A percentile compares a stretch with the other conserved stretches of the same genome.
Evolutionary conservation across 768 basidiomycete species (phyloP).

Genomic region (Phaeotremella skinneri): DNA sequence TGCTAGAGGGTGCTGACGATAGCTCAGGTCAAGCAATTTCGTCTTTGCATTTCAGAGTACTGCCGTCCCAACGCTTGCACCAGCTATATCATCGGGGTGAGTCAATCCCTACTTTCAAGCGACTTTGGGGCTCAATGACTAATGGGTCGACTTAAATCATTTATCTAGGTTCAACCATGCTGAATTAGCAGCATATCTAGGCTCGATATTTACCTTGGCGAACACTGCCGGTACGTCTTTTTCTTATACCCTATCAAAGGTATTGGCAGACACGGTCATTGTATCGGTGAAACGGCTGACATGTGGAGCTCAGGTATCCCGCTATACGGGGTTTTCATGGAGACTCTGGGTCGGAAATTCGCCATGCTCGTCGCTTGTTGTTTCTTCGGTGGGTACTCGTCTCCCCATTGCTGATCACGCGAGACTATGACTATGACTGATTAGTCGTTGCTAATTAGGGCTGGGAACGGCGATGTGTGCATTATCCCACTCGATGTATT

Average conservation of each 20-base stretch:
- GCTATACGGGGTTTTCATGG: slow-evolving; percentile 48
- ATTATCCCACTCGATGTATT: slow-evolving; percentile 29
- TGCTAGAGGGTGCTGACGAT: neutral
- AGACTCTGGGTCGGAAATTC: slow-evolving; percentile 43
- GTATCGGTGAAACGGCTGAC: neutral
- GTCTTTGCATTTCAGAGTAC: slow-evolving; percentile 49
- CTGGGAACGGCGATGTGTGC: slow-evolving; percentile 39
- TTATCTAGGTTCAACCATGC: slow-evolving; percentile 46
- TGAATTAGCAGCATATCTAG: slow-evolving; percentile 47
- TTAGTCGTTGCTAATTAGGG: neutral
- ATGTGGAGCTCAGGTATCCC: slow-evolving; percentile 38
- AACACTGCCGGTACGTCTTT: slow-evolving; percentile 40
- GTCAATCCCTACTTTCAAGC: neutral
- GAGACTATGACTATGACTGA: neutral
- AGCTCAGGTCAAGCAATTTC: slow-evolving; percentile 44
- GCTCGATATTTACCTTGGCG: slow-evolving; percentile 42
- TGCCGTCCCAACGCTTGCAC: slow-evolving; percentile 47
- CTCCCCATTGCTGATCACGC: neutral
- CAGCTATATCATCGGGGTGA: slow-evolving; percentile 22
- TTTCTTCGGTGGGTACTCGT: slow-evolving; percentile 31
- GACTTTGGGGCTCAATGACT: too few relatives aligned
- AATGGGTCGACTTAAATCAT: too few relatives aligned
- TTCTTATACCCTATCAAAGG: neutral
- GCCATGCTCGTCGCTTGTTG: slow-evolving; percentile 45
- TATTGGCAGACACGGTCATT: too few relatives aligned